These are phyloP conservation scores for Lathyrus oleraceus DNA, from an alignment of 306 rosid genomes.

Conservation along the genomic window DNA sequence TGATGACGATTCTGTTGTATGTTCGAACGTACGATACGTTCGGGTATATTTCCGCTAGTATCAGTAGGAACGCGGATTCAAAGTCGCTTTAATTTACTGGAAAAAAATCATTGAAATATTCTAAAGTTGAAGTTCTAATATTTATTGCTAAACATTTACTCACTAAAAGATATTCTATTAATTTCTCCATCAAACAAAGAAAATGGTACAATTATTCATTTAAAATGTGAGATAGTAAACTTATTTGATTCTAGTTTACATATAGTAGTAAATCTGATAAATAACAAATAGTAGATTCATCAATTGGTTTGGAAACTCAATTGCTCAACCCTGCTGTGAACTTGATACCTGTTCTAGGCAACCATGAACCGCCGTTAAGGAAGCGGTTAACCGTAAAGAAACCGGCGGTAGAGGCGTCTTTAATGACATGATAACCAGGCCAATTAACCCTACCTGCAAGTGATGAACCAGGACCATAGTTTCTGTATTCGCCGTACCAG, in stretches of 20 bases:
- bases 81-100: no score
- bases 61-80: no score
- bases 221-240: background rate
- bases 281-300: background rate
- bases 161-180: background rate
- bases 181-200: slow-evolving; percentile 16
- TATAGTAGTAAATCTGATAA: background rate
- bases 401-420: slow-evolving; percentile 47
- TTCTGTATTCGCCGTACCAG: slow-evolving; percentile 88
- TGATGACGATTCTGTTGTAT: no score
- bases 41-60: no score
- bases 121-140: background rate
- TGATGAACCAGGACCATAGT: slow-evolving; percentile 62
- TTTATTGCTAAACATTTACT: slow-evolving; percentile 9
- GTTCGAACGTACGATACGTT: no score
- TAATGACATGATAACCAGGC: slow-evolving; percentile 73
- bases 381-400: slow-evolving; percentile 57
- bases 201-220: slow-evolving; percentile 17
- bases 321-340: slow-evolving; percentile 56
- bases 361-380: slow-evolving; percentile 61
- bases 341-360: slow-evolving; percentile 68
- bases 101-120: no score
- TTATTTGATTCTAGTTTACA: background rate
- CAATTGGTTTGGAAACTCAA: slow-evolving; percentile 20
- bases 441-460: slow-evolving; percentile 53